Evolutionary conservation across 1,139 yeast genomes (phyloP).

Genomic region (Blastobotrys apis): DNA sequence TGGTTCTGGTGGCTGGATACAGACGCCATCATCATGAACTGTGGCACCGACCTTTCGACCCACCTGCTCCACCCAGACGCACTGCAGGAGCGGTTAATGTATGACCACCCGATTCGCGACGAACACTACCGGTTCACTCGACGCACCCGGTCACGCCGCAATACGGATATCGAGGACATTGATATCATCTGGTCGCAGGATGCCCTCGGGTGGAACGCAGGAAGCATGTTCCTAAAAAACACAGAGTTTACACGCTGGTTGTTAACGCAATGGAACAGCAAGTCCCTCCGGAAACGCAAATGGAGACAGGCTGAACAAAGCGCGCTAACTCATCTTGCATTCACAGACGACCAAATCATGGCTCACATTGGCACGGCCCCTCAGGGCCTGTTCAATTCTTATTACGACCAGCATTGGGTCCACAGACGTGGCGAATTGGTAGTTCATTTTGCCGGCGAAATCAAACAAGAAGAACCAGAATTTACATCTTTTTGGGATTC

Average conservation of each 20-base stretch:
- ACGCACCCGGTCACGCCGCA: slow-evolving; percentile 19
- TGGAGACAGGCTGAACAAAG: slow-evolving; percentile 8
- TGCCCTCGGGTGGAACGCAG: slow-evolving; percentile 34
- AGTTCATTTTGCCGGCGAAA: slow-evolving; percentile 7
- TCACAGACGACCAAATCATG: not conserved
- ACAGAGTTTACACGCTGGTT: slow-evolving; percentile 4
- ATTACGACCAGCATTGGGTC: slow-evolving; percentile 1
- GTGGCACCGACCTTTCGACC: slow-evolving; percentile 29
- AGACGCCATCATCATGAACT: slow-evolving; percentile 33
- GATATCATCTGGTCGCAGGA: slow-evolving; percentile 30
- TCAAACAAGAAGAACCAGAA: not conserved
- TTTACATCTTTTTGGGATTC: not conserved
- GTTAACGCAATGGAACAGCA: not conserved
- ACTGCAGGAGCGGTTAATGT: slow-evolving; percentile 25
- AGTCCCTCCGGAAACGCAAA: slow-evolving; percentile 22
- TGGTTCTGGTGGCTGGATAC: slow-evolving; percentile 38
- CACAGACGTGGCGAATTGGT: slow-evolving; percentile 1
- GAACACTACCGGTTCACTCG: slow-evolving; percentile 22
- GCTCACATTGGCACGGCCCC: slow-evolving; percentile 2
- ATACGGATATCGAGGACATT: slow-evolving; percentile 29
- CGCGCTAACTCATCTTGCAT: not conserved
- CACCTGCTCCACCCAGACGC: slow-evolving; percentile 31
- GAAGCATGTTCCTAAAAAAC: slow-evolving; percentile 34
- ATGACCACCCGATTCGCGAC: slow-evolving; percentile 23
- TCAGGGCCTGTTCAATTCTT: slow-evolving; percentile 4